A percentile compares a stretch with the other conserved stretches of the same genome.
Conservation (phyloP, 2,329 filamentous ascomycete species). For the Cladophialophora carrionii region DNA sequence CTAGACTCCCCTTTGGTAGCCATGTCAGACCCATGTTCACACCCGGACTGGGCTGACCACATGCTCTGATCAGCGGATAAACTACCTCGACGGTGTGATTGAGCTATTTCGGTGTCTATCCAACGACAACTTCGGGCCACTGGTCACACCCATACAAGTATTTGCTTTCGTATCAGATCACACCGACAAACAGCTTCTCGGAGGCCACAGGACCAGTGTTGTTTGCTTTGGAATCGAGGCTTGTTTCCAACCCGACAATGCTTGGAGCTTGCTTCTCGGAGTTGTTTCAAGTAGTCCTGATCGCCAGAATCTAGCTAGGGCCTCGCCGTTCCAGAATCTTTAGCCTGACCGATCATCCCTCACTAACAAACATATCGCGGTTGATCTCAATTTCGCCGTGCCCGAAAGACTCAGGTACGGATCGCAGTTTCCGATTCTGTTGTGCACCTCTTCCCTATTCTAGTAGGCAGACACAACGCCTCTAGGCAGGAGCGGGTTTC, state of each 20-base stretch:
- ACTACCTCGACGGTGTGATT: background rate
- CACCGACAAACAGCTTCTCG: background rate
- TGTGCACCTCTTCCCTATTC: background rate
- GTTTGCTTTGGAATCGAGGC: background rate
- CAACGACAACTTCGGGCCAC: background rate
- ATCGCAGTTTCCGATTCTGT: background rate
- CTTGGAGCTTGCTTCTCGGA: background rate
- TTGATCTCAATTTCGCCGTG: background rate
- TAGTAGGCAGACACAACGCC: background rate
- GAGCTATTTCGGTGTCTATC: slow-evolving; percentile 1
- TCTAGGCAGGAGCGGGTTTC: background rate
- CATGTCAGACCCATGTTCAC: background rate
- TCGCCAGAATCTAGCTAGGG: slow-evolving; percentile 19
- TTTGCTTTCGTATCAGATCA: background rate
- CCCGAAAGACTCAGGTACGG: background rate
- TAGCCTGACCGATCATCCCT: slow-evolving; percentile 1
- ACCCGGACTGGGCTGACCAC: background rate
- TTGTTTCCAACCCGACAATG: background rate
- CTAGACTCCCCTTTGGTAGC: background rate
- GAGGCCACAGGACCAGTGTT: background rate
- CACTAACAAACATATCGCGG: background rate
- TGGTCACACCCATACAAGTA: background rate
- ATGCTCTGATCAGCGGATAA: background rate
- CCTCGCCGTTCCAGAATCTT: slow-evolving; percentile 18
- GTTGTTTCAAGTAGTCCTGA: slow-evolving; percentile 14